Base-by-base conservation (phyloP, 2,329 filamentous ascomycete species). In the Aspergillus sp. region DNA sequence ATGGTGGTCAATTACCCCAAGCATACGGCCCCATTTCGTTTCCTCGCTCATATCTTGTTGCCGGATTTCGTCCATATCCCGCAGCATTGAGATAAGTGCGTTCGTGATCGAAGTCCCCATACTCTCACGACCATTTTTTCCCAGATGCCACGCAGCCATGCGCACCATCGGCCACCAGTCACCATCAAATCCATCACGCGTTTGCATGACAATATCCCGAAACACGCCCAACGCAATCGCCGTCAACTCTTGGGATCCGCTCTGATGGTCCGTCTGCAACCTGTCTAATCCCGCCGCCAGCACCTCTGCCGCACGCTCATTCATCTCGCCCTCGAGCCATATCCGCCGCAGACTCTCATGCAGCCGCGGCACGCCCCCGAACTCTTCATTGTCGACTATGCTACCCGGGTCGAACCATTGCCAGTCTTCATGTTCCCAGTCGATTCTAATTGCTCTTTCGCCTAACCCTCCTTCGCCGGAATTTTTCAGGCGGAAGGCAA, bases 121-220 rank as follows among this genome's bases (percentile, higher is more conserved):
- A 60, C 77, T 82, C 52, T 82, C 80, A n/a, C 81, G 74, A 0
- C 81, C 80, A 46, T 83, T 82, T 57, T 83, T 83, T 64, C 78
- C 81, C 1, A 86, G 66, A 60, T 84, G 79, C 78, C 83, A 86
- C 2, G 75, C 79, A 2, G 71, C 73, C 67, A 79, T 74, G 12
- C 79, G 71, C n/a, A 78, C 60, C 23, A 72, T 73, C 22, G 61
- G 63, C 81, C 82, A 86, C 74, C 80, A 82, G 5, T 61, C 63
- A 3, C 52, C 47, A 2, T 59, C 52, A 7, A 59, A 45, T 10
- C 56, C 51, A 1, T 52, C 51, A 1, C 53, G 42, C n/a, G 56
- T 49, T 39, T 63, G 54, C 15, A 51, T 44, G n/a, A 69, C 43
- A 2, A 82, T 67, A 7, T 76, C 66, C 5, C 70, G 64, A 20